Percentiles rank a stretch among this genome's conserved stretches.
phyloP scores from a whole-genome alignment of 2,329 filamentous ascomycete genomes.

The Emmonsia crescens region DNA sequence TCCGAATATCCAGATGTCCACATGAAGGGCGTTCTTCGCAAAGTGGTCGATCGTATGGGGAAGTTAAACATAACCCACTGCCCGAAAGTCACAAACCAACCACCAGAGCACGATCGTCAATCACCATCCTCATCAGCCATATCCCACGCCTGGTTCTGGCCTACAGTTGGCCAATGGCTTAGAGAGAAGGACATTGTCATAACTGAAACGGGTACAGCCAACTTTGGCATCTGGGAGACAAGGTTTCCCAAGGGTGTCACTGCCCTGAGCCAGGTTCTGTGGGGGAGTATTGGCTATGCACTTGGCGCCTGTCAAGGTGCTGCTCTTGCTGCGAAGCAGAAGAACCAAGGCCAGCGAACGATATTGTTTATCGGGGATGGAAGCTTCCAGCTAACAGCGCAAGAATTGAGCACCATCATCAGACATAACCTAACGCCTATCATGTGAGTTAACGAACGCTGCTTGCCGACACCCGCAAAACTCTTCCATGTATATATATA shows the following conservation, averaged over 20 bases:
- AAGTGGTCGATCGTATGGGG: conserved; percentile 49
- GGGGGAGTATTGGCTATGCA: conserved; percentile 52
- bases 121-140: conserved; percentile 31
- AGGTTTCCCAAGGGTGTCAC: conserved; percentile 39
- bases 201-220: conserved; percentile 48
- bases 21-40: conserved; percentile 67
- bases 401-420: conserved; percentile 75
- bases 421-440: conserved; percentile 59
- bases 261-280: conserved; percentile 44
- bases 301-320: conserved; percentile 47
- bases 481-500: neutral
- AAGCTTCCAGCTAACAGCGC: conserved; percentile 70
- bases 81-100: conserved; percentile 45
- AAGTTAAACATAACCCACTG: conserved; percentile 47
- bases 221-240: conserved; percentile 44
- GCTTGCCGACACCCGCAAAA: neutral
- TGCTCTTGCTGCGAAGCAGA: conserved; percentile 38
- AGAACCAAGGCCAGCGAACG: conserved; percentile 41
- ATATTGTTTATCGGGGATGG: conserved; percentile 79
- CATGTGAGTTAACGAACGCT: conserved; percentile 43
- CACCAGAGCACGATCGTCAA: conserved; percentile 22
- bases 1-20: conserved; percentile 66
- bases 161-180: conserved; percentile 38
- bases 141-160: conserved; percentile 41
- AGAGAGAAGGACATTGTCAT: conserved; percentile 45